A percentile compares a stretch with the other conserved stretches of the same genome.
phyloP scores from a whole-genome alignment of 306 rosid genomes.

The Sicyos baderoa region DNA sequence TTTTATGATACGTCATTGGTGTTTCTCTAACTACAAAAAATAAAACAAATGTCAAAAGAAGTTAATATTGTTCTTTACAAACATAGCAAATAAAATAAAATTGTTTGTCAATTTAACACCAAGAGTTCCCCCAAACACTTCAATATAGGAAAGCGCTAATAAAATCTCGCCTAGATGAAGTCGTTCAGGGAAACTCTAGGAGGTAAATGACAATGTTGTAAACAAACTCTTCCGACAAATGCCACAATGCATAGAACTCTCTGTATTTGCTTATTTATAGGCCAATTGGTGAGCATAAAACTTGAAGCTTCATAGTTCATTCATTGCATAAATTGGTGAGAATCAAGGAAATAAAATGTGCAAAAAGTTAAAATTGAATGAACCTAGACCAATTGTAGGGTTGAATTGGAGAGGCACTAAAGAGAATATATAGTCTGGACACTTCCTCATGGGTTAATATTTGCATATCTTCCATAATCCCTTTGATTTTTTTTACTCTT shows the following conservation, averaged over 20 bases:
- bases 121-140: constrained; percentile 49
- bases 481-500: too few species aligned
- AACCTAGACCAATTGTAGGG: too few species aligned
- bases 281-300: too few species aligned
- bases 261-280: background rate
- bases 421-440: background rate
- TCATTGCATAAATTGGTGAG: background rate
- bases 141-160: constrained; percentile 16
- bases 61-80: too few species aligned
- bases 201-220: constrained; percentile 9
- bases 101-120: constrained; percentile 21
- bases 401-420: background rate
- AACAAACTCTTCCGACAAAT: background rate
- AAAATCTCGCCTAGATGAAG: constrained; percentile 21
- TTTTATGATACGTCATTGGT: too few species aligned
- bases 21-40: too few species aligned
- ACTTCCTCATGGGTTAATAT: background rate
- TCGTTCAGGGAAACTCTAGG: constrained; percentile 29
- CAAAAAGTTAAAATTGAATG: background rate
- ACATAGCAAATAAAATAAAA: too few species aligned
- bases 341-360: background rate
- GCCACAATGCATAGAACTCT: background rate
- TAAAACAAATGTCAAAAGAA: too few species aligned
- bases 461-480: too few species aligned
- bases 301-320: background rate